Evolutionary conservation across 2,329 filamentous ascomycete species (phyloP).

Genomic region (Venturia nashicola): DNA sequence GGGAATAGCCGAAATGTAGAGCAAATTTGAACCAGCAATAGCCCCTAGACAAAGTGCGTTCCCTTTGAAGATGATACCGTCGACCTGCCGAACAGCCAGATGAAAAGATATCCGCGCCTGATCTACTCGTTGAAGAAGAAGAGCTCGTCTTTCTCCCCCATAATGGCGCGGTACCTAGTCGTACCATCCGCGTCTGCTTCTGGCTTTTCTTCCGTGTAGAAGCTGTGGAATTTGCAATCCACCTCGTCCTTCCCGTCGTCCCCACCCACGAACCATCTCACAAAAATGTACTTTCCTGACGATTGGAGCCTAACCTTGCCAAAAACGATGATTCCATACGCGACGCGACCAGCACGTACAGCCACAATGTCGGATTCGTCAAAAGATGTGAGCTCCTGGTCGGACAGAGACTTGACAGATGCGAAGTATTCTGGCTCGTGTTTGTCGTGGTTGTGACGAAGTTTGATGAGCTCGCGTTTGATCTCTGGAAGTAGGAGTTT

Average conservation of each 20-base stretch:
- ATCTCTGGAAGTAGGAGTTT: slow-evolving; percentile 19
- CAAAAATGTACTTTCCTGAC: slow-evolving; percentile 3
- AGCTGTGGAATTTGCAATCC: slow-evolving; percentile 8
- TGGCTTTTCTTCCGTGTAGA: slow-evolving; percentile 8
- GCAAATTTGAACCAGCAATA: not conserved
- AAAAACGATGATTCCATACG: slow-evolving; percentile 6
- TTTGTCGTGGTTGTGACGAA: slow-evolving; percentile 23
- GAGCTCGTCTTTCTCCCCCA: slow-evolving; percentile 9
- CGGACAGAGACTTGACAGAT: slow-evolving; percentile 26
- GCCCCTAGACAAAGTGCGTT: not conserved
- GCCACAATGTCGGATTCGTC: slow-evolving; percentile 1
- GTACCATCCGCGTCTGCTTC: not conserved
- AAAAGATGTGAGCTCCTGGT: slow-evolving; percentile 22
- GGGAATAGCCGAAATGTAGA: too few relatives aligned
- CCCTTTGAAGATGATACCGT: not conserved
- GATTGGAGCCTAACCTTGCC: slow-evolving; percentile 6
- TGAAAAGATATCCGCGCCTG: not conserved
- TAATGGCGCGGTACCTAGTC: slow-evolving; percentile 3
- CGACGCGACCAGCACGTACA: slow-evolving; percentile 6
- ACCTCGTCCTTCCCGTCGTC: not conserved
- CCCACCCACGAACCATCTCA: slow-evolving; percentile 9
- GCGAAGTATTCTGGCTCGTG: slow-evolving; percentile 26
- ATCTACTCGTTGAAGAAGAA: not conserved
- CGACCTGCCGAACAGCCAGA: not conserved
- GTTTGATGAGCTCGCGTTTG: slow-evolving; percentile 21